phyloP scores from a whole-genome alignment of 2,329 filamentous ascomycete genomes.

The Calonectria pseudoturangicola region DNA sequence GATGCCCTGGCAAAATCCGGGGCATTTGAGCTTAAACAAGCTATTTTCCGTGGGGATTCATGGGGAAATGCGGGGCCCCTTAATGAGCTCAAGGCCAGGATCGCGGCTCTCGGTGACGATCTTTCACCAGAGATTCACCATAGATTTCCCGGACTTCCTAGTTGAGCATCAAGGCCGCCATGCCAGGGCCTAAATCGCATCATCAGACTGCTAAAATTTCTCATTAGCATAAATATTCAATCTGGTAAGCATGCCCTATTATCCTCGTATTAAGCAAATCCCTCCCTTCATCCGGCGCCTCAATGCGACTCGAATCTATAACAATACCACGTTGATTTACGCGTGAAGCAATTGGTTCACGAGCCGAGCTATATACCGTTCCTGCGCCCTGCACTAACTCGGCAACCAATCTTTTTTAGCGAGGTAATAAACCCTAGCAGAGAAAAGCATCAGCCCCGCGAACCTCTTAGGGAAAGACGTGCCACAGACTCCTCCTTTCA shows the following conservation, averaged over 20 bases:
- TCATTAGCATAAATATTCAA: background rate
- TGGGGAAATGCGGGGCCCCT: constrained; percentile 15
- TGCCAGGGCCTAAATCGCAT: background rate
- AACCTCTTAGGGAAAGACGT: background rate
- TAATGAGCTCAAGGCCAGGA: background rate
- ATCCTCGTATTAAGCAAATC: background rate
- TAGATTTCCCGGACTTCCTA: constrained; percentile 30
- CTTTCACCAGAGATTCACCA: constrained; percentile 32
- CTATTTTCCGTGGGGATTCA: constrained; percentile 24
- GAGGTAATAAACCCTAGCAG: background rate
- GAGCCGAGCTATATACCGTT: background rate
- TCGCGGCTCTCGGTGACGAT: constrained; percentile 33
- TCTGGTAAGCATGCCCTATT: background rate
- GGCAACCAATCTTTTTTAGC: background rate
- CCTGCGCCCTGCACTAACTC: background rate
- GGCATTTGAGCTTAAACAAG: constrained; percentile 16
- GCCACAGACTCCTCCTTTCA: constrained; percentile 11
- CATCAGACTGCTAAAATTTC: background rate
- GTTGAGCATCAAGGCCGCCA: background rate
- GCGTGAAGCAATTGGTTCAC: background rate
- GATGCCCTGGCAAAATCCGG: constrained; percentile 5
- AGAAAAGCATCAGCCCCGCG: no score
- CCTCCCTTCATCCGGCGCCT: background rate
- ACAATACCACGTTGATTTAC: no score
- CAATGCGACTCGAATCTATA: background rate